phyloP scores from a whole-genome alignment of 768 basidiomycete species.

The Tricholoma saponaceum region DNA sequence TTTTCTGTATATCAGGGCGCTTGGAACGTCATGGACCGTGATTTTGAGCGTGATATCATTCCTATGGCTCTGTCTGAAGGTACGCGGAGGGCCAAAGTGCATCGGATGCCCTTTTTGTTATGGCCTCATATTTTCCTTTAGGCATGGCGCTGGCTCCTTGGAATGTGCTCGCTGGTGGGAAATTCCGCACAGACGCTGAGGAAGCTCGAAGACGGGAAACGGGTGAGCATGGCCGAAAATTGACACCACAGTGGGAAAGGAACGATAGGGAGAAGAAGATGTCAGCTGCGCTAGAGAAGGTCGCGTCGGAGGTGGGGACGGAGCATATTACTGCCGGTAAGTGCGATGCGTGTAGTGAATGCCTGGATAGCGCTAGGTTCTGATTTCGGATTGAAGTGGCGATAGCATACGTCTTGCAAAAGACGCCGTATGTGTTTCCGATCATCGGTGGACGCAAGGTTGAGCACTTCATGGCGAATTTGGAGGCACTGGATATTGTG shows the following conservation, averaged over 20 bases:
- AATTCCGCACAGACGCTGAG: constrained; percentile 46
- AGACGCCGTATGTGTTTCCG: no score
- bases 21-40: constrained; percentile 36
- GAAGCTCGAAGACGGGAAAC: constrained; percentile 17
- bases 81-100: no score
- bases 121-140: constrained; percentile 11
- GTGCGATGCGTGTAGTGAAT: no score
- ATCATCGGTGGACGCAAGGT: no score
- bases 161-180: constrained; percentile 25
- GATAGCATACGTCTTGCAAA: no score
- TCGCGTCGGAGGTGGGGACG: constrained; percentile 32
- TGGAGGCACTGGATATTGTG: no score
- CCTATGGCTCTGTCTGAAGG: constrained; percentile 35
- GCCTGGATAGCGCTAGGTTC: no score
- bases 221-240: constrained; percentile 28
- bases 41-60: constrained; percentile 47
- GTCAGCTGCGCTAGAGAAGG: constrained; percentile 32
- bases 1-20: constrained; percentile 47
- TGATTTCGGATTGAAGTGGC: no score
- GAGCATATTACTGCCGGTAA: constrained; percentile 26
- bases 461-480: no score
- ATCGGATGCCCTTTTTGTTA: no score
- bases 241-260: constrained; percentile 30
- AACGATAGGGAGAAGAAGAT: constrained; percentile 28
- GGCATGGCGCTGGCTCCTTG: constrained; percentile 22